A percentile compares a stretch with the other conserved stretches of the same genome.
Evolutionary conservation across 768 basidiomycete species (phyloP).

Genomic region (Leccinellum albellum): DNA sequence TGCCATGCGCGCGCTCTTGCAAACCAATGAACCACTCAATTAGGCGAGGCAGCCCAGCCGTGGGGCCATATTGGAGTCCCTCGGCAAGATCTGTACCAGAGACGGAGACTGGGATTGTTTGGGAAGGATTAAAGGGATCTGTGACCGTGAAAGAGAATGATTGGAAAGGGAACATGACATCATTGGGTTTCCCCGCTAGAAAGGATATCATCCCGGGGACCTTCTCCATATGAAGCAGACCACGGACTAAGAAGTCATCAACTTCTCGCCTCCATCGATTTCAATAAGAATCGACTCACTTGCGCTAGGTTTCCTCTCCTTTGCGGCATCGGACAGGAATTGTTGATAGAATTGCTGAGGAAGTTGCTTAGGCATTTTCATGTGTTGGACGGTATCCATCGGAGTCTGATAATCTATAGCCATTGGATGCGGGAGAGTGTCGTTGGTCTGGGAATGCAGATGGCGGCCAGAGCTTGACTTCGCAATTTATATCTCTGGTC

Average conservation of each 20-base stretch:
- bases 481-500: background rate
- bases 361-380: constrained; percentile 24
- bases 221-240: constrained; percentile 75
- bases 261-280: background rate
- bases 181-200: constrained; percentile 90
- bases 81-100: constrained; percentile 55
- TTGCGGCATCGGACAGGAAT: constrained; percentile 63
- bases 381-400: background rate
- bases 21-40: constrained; percentile 66
- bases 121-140: constrained; percentile 42
- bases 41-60: constrained; percentile 63
- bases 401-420: background rate
- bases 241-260: constrained; percentile 43
- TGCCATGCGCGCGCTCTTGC: constrained; percentile 66
- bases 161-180: constrained; percentile 86
- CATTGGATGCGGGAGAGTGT: constrained; percentile 5
- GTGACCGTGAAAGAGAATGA: constrained; percentile 65
- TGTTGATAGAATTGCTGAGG: constrained; percentile 51
- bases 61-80: constrained; percentile 76
- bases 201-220: constrained; percentile 75
- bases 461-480: background rate
- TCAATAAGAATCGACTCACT: constrained; percentile 39
- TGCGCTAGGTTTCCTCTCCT: constrained; percentile 57
- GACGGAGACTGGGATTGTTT: constrained; percentile 51
- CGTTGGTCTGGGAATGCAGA: background rate